phyloP scores from a whole-genome alignment of 2,329 filamentous ascomycete genomes.

The Cordyceps militaris region DNA sequence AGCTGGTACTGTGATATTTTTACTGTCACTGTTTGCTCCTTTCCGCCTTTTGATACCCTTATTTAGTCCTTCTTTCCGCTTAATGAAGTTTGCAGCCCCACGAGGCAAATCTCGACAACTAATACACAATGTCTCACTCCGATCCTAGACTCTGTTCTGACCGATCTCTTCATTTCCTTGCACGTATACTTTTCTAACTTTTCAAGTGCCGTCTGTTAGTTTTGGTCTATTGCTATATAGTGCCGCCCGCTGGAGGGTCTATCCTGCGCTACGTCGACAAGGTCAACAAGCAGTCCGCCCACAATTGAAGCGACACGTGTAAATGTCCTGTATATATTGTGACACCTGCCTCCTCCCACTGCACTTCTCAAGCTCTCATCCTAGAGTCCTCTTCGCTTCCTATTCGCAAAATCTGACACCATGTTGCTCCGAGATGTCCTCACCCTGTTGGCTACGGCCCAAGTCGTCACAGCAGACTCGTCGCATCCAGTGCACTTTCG shows the following conservation, averaged over 20 bases:
- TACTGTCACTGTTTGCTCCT: no score
- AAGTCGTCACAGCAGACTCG: conserved; percentile 13
- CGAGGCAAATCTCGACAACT: no score
- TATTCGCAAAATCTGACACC: background rate
- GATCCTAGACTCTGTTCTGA: no score
- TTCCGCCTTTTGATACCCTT: no score
- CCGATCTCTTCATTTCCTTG: no score
- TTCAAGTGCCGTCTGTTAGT: background rate
- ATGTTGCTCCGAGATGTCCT: conserved; percentile 14
- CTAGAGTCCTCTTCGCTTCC: no score
- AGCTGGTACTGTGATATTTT: no score
- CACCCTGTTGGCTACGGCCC: conserved; percentile 11
- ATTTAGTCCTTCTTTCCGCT: no score
- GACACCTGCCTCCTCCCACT: background rate
- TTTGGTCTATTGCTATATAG: background rate
- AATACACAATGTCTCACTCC: no score
- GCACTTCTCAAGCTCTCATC: background rate
- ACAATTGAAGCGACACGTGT: background rate
- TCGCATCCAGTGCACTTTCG: conserved; percentile 15
- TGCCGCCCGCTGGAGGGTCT: background rate
- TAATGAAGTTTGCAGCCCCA: no score
- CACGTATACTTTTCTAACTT: no score
- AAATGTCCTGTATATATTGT: background rate
- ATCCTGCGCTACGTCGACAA: conserved; percentile 5
- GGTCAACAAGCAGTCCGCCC: conserved; percentile 2